These are phyloP conservation scores for Saprolegnia diclina DNA, from an alignment of 352 stramenopile genomes.

Conservation along the genomic window DNA sequence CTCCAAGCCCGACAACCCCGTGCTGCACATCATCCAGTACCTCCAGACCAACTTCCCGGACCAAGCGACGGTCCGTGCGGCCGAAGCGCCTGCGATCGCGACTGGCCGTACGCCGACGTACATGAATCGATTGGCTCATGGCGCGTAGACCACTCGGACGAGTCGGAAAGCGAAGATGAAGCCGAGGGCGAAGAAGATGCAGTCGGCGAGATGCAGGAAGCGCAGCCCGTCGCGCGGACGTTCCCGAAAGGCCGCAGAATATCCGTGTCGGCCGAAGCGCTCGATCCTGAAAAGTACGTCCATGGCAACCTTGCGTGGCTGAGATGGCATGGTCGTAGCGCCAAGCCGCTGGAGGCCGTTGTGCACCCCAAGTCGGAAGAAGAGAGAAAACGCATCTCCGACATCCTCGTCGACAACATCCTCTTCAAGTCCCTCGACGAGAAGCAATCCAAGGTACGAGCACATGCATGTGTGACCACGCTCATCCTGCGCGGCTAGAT, in stretches of 20 bases:
- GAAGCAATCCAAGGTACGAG: conserved; percentile 48
- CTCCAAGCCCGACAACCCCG: conserved; percentile 84
- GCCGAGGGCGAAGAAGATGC: conserved; percentile 70
- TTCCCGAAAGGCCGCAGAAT: conserved; percentile 79
- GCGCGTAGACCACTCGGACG: conserved; percentile 64
- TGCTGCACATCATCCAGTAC: conserved; percentile 87
- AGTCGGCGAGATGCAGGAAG: conserved; percentile 76
- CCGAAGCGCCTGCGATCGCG: conserved; percentile 16
- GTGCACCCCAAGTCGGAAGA: conserved; percentile 79
- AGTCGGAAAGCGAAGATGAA: conserved; percentile 83
- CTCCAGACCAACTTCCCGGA: conserved; percentile 84
- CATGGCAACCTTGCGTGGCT: conserved; percentile 1
- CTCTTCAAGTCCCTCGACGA: conserved; percentile 87
- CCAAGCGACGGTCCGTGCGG: conserved; percentile 38
- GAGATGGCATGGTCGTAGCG: conserved; percentile 32
- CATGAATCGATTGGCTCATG: not conserved
- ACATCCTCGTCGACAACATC: conserved; percentile 85
- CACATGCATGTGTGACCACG: not conserved
- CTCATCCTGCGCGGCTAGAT: conserved; percentile 38
- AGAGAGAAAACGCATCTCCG: conserved; percentile 64
- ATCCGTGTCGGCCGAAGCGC: conserved; percentile 84
- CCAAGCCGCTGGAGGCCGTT: conserved; percentile 74
- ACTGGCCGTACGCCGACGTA: conserved; percentile 4
- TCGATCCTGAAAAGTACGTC: conserved; percentile 65
- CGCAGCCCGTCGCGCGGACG: conserved; percentile 46